Percentiles rank a stretch among this genome's conserved stretches.
Conservation (phyloP, 169 alveolate species). For the Cryptosporidium baileyi region DNA sequence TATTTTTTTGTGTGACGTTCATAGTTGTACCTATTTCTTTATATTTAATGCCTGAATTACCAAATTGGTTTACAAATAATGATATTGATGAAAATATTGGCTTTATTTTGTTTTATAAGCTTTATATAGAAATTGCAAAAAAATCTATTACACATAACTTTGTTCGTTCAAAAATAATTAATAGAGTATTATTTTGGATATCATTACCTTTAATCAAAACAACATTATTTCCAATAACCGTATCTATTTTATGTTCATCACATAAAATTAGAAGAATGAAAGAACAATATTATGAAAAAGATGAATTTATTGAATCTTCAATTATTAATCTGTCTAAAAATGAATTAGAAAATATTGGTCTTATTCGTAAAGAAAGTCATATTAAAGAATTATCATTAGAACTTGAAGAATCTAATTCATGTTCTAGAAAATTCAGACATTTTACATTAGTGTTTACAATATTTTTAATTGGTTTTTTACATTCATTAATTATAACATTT, state of each 20-base stretch:
- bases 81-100: slow-evolving; percentile 18
- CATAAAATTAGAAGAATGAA: slow-evolving; percentile 31
- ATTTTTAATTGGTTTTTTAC: background rate
- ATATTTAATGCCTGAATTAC: slow-evolving; percentile 53
- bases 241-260: slow-evolving; percentile 26
- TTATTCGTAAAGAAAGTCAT: slow-evolving; percentile 6
- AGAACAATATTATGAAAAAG: background rate
- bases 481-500: slow-evolving; percentile 9
- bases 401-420: background rate
- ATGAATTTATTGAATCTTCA: background rate
- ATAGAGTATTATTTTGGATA: background rate
- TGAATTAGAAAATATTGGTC: background rate
- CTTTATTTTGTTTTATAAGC: background rate
- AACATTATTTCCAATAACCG: slow-evolving; percentile 22
- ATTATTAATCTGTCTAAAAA: background rate
- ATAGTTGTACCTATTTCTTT: slow-evolving; percentile 8
- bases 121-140: background rate
- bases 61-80: background rate
- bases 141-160: background rate
- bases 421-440: slow-evolving; percentile 12
- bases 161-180: slow-evolving; percentile 19
- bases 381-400: slow-evolving; percentile 9
- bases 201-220: slow-evolving; percentile 31
- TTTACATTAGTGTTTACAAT: slow-evolving; percentile 10
- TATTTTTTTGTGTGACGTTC: background rate